Evolutionary conservation across 2,329 filamentous ascomycete genomes (phyloP).

Genomic region (Fusarium pseudocircinatum): DNA sequence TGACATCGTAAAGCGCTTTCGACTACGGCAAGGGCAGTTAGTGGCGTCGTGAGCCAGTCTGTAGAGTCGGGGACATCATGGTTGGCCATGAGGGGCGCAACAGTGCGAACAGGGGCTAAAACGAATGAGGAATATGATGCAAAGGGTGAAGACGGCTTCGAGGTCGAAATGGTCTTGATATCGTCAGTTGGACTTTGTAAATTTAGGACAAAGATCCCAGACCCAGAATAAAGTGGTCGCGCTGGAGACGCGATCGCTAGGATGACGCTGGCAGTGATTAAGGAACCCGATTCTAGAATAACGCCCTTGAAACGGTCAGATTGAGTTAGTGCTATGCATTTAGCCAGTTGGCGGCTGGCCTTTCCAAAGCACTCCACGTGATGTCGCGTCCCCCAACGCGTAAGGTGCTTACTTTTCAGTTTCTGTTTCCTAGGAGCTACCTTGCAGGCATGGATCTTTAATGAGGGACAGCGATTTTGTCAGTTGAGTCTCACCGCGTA

Average conservation of each 20-base stretch:
- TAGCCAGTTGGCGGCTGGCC: not conserved
- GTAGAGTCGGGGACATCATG: conserved; percentile 76
- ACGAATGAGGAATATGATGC: not conserved
- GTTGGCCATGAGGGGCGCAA: conserved; percentile 42
- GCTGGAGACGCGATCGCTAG: conserved; percentile 35
- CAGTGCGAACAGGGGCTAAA: not conserved
- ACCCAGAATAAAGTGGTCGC: conserved; percentile 30
- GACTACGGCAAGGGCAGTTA: conserved; percentile 73
- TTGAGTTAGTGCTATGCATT: not conserved
- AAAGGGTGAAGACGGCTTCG: not conserved
- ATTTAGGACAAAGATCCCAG: not conserved
- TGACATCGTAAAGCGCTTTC: conserved; percentile 92
- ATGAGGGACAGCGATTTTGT: conserved; percentile 12
- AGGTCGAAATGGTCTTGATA: not conserved
- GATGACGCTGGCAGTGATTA: conserved; percentile 17
- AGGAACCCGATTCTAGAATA: conserved; percentile 9
- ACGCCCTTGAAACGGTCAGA: not conserved
- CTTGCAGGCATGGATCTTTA: not conserved
- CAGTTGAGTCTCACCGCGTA: not conserved
- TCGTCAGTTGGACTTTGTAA: not conserved
- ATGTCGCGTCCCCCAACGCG: conserved; percentile 46
- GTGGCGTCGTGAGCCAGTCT: conserved; percentile 80
- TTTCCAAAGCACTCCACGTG: conserved; percentile 43
- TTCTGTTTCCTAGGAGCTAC: not conserved
- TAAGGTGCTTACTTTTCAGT: not conserved